Percentiles rank a stretch among this genome's conserved stretches.
Conservation (phyloP, 2,329 filamentous ascomycete species). For the Fusarium chlamydosporum region DNA sequence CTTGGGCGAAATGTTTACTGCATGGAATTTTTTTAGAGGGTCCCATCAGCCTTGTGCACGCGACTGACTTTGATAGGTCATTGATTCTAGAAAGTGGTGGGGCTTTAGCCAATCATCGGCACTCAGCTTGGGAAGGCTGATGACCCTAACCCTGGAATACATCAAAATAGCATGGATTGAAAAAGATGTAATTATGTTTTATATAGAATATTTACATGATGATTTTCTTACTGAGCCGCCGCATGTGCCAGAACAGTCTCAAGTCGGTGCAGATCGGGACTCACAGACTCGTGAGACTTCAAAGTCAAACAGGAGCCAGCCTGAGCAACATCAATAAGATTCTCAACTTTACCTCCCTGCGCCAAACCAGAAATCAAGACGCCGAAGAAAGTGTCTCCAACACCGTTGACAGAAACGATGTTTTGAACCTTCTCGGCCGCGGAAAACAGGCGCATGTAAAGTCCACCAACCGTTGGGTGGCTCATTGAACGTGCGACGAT, state of each 20-base stretch:
- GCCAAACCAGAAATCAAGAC: conserved; percentile 85
- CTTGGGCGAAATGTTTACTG: conserved; percentile 42
- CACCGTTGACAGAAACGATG: conserved; percentile 91
- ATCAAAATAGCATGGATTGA: neutral
- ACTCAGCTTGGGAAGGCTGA: conserved; percentile 38
- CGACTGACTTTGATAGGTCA: conserved; percentile 39
- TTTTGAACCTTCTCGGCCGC: conserved; percentile 76
- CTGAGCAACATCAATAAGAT: conserved; percentile 84
- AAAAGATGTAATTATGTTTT: neutral
- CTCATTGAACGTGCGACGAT: conserved; percentile 76
- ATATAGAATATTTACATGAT: conserved; percentile 9
- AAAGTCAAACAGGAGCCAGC: conserved; percentile 83
- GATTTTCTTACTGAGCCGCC: conserved; percentile 27
- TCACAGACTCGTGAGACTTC: conserved; percentile 81
- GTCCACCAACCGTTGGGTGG: conserved; percentile 73
- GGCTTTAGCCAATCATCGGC: conserved; percentile 40
- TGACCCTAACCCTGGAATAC: conserved; percentile 38
- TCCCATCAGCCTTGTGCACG: conserved; percentile 51
- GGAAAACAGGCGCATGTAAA: conserved; percentile 84
- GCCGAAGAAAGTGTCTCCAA: conserved; percentile 92
- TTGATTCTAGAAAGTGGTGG: conserved; percentile 4
- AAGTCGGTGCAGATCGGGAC: conserved; percentile 66
- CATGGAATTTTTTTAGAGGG: conserved; percentile 54
- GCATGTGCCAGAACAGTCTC: conserved; percentile 56
- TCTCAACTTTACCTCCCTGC: conserved; percentile 67